Evolutionary conservation across 2,329 filamentous ascomycete genomes (phyloP).

Genomic region (Lasiodiplodia gonubiensis): DNA sequence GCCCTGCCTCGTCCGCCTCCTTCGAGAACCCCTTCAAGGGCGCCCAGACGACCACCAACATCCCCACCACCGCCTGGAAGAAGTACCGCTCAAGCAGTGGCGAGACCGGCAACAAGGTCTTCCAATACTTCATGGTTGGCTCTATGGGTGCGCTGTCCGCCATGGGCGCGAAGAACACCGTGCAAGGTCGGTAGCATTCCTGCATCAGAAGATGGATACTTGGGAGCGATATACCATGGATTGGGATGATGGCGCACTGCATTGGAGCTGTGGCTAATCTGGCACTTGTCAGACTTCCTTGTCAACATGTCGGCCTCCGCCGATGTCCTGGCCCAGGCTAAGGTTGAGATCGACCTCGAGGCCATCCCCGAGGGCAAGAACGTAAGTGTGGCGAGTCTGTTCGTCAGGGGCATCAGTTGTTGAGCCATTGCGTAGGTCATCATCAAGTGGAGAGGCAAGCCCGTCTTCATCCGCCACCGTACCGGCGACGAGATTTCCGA

Average conservation of each 20-base stretch:
- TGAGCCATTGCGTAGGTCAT: constrained; percentile 69
- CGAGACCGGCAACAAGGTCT: constrained; percentile 79
- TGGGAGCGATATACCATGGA: constrained; percentile 7
- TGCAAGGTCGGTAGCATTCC: constrained; percentile 75
- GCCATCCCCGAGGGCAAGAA: constrained; percentile 99
- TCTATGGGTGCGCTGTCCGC: constrained; percentile 90
- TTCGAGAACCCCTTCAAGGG: constrained; percentile 64
- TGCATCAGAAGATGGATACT: constrained; percentile 25
- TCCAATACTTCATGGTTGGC: constrained; percentile 98
- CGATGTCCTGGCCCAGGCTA: constrained; percentile 98
- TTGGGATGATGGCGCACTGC: constrained; percentile 4
- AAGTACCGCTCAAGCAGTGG: constrained; percentile 78
- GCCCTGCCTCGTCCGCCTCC: constrained; percentile 49
- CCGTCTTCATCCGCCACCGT: constrained; percentile 99
- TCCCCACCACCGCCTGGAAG: constrained; percentile 76
- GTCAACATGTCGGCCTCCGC: constrained; percentile 99
- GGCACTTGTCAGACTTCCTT: constrained; percentile 78
- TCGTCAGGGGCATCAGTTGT: constrained; percentile 33
- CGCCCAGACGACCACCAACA: constrained; percentile 64
- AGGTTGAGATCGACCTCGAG: constrained; percentile 95
- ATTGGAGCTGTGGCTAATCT: constrained; percentile 26
- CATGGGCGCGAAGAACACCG: constrained; percentile 94
- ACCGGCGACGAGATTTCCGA: constrained; percentile 92
- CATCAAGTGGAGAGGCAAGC: constrained; percentile 99
- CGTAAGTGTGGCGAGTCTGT: constrained; percentile 61